Base-by-base conservation (phyloP, 1,284 basidiomycete genomes). In the Xerocomus nothofagi region DNA sequence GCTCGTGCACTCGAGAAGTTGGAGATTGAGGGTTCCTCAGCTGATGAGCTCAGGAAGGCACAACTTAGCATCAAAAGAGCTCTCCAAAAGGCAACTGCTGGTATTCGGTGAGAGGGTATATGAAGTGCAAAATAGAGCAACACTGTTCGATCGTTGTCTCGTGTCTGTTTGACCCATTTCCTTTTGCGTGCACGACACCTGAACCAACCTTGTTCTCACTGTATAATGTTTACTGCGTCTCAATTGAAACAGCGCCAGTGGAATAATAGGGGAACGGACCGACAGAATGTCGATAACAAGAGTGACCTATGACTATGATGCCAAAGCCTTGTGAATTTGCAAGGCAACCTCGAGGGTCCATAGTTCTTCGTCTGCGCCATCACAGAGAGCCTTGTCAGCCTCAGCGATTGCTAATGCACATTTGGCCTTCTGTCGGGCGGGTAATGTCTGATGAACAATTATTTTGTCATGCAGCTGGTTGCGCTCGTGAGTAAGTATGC, bases 281-380 rank as follows among this genome's bases (percentile, higher is more conserved):
- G 1, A 15, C 15, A 17, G 10, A 20, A 15, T 37, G 27, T 24
- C 6, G 14, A 29, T 8, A 31, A 14, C 14, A 20, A 37, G 4
- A n/a, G 23, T 26, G 21, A 44, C 18, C 20, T 39, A 23, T 20
- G 30, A 15, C 5, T 45, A 63, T 24, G 61, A 63, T 42, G 65
- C 60, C 31, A 82, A 50, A 21, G 83, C 84, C 58, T 87, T 92
- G 65, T 86, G 77, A 17, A 97, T 76, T 33, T 84, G 79, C 45
- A 98, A 70, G 32, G 84, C 93, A 44, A 93, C 85, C 61, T 96
- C 91, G 18, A 99, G 73, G 42, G 94, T 81, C 85, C 97, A 98
- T 32, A 99, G 74, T 69, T 98, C 94, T 70, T 99, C 97, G 61
- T 99, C 96, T n/a, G 92, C 95, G 2, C 97, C 97, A 61, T 99